Evolutionary conservation across 768 basidiomycete genomes (phyloP).

Genomic region (Suillus subaureus): DNA sequence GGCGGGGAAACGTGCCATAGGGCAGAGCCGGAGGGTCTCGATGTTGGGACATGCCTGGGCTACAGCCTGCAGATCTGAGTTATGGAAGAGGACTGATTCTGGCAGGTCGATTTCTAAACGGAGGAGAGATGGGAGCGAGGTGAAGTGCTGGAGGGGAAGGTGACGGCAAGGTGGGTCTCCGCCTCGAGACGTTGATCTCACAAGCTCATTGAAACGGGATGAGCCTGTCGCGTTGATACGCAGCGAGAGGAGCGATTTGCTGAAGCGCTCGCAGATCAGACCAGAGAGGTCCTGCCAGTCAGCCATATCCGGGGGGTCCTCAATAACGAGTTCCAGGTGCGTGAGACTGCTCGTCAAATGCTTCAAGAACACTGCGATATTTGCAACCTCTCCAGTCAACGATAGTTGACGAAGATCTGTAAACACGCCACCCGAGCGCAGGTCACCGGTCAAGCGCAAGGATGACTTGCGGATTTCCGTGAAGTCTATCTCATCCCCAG

Average conservation of each 20-base stretch:
- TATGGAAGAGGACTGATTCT: conserved; percentile 68
- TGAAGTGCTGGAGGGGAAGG: conserved; percentile 63
- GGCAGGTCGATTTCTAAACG: conserved; percentile 81
- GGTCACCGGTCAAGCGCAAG: conserved; percentile 63
- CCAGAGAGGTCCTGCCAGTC: conserved; percentile 77
- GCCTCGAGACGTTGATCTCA: conserved; percentile 70
- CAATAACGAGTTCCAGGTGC: conserved; percentile 75
- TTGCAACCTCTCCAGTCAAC: conserved; percentile 69
- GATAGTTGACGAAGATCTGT: conserved; percentile 58
- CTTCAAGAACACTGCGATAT: conserved; percentile 71
- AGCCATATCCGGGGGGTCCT: conserved; percentile 72
- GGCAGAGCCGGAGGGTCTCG: conserved; percentile 69
- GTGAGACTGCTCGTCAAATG: conserved; percentile 66
- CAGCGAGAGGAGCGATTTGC: conserved; percentile 58
- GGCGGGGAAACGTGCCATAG: conserved; percentile 64
- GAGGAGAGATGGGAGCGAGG: conserved; percentile 52
- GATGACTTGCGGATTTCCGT: conserved; percentile 72
- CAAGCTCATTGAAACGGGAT: conserved; percentile 79
- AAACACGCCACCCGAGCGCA: conserved; percentile 59
- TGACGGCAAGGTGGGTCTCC: conserved; percentile 59
- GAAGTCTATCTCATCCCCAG: conserved; percentile 77
- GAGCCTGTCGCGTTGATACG: conserved; percentile 67
- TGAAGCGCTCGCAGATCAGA: conserved; percentile 64
- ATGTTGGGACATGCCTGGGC: conserved; percentile 67
- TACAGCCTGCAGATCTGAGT: conserved; percentile 58